phyloP scores from a whole-genome alignment of 2,329 filamentous ascomycete genomes.

The Graphilbum sp. region DNA sequence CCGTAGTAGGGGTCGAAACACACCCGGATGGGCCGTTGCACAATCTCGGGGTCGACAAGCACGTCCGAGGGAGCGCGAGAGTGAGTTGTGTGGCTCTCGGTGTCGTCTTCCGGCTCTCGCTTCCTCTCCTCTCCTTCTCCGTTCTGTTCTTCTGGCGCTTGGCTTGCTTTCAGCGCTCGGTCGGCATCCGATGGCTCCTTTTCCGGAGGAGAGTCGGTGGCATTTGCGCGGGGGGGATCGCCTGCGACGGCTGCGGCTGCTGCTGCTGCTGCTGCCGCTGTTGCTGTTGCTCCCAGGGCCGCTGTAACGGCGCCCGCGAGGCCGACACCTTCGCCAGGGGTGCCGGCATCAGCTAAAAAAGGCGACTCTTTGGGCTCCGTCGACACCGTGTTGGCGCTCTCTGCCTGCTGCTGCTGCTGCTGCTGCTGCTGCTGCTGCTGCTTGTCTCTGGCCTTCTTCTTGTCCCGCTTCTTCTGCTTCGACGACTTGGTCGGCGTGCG shows the following conservation, averaged over 20 bases:
- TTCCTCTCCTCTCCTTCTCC: neutral
- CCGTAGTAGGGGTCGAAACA: slow-evolving; percentile 51
- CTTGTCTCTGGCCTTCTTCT: slow-evolving; percentile 16
- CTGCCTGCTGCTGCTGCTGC: slow-evolving; percentile 12
- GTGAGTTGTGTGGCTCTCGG: neutral
- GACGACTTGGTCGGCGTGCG: neutral
- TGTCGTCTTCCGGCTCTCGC: neutral
- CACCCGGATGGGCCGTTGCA: slow-evolving; percentile 40
- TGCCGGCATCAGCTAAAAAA: slow-evolving; percentile 61
- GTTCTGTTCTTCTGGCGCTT: neutral
- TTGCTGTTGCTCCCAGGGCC: slow-evolving; percentile 35
- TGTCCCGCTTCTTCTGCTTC: neutral
- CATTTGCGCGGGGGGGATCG: slow-evolving; percentile 25
- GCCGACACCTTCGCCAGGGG: slow-evolving; percentile 54
- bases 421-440: slow-evolving; percentile 3
- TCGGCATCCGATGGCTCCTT: slow-evolving; percentile 17
- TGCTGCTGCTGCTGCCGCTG: slow-evolving; percentile 41
- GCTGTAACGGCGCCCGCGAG: slow-evolving; percentile 23
- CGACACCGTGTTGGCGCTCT: too few relatives aligned
- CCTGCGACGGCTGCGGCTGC: slow-evolving; percentile 31
- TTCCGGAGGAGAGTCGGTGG: slow-evolving; percentile 25
- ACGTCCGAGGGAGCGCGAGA: slow-evolving; percentile 13
- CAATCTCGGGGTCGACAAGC: slow-evolving; percentile 39
- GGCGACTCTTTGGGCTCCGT: slow-evolving; percentile 17
- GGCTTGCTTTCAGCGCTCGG: too few relatives aligned